phyloP scores from a whole-genome alignment of 176 grass and related monocot genomes.

The Pontederia crassipes region DNA sequence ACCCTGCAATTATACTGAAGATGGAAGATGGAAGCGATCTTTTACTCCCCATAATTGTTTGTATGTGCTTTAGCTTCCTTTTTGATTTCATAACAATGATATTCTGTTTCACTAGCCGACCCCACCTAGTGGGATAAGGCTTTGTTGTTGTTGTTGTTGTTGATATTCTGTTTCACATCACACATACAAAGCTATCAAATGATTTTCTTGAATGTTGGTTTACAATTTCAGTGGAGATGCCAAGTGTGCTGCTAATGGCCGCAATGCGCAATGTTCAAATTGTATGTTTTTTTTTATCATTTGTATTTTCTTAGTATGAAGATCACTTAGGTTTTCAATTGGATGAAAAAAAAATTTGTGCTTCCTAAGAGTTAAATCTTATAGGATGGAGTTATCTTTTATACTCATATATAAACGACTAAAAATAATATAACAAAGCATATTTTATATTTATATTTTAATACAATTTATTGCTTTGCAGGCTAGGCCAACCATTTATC shows the following conservation, averaged over 20 bases:
- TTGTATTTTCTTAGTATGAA: not conserved
- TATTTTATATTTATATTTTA: too few relatives aligned
- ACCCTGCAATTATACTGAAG: slow-evolving; percentile 83
- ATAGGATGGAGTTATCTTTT: too few relatives aligned
- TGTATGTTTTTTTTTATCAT: slow-evolving; percentile 40
- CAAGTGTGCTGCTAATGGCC: slow-evolving; percentile 86
- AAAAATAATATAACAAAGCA: not conserved
- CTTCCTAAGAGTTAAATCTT: too few relatives aligned
- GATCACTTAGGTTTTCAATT: not conserved
- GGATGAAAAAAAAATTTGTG: not conserved
- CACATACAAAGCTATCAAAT: slow-evolving; percentile 8
- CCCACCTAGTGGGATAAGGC: too few relatives aligned
- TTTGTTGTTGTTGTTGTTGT: too few relatives aligned
- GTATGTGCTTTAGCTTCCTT: slow-evolving; percentile 37
- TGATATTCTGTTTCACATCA: not conserved
- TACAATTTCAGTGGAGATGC: slow-evolving; percentile 77
- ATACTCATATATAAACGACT: not conserved
- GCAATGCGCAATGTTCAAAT: slow-evolving; percentile 88
- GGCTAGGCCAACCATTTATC: slow-evolving; percentile 86
- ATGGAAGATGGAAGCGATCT: slow-evolving; percentile 91
- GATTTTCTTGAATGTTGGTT: not conserved
- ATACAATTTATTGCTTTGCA: slow-evolving; percentile 16
- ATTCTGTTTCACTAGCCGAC: not conserved
- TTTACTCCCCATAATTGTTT: slow-evolving; percentile 92
- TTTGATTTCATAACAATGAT: not conserved